Evolutionary conservation across 1,284 basidiomycete species (phyloP), one percentile per base, ranked within the genome.

Genomic region (Apiotrichum siamense): DNA sequence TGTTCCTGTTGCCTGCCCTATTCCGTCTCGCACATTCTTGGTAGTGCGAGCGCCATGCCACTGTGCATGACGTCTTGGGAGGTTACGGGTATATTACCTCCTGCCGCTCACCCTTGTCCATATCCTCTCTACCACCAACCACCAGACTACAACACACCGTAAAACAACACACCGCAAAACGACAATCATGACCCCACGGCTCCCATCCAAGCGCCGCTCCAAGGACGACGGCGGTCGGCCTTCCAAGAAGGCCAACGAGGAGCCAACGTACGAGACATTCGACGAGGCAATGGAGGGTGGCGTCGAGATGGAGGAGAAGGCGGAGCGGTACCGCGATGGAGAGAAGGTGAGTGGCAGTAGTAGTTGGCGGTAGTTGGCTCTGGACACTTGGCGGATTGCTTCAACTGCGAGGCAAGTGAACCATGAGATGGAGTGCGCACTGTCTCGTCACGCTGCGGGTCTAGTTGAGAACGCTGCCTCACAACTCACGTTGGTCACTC

Each of bases 241-340:
- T 20, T 26, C 54, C 13, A 66, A 62, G 45, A 69, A 69, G 47
- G 42, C 46, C 5, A 58, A 59, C 32, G 62, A 64, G 36, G 69
- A 70, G 49, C 58, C 59, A 27, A 69, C 66, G 1, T 73, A 74
- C 55, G 70, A 73, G 38, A 71, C 70, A 11, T 72, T 66, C 47
- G 72, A 74, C 40, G 71, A 73, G 36, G 68, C 69, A n/a, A 50
- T 74, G 45, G 72, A 74, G 44, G 70, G 67, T 23, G 74, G 67
- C n/a, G 66, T 75, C 37, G 64, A 69, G 33, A 63, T 64, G 52
- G 74, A 76, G 53, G 74, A 76, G 60, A 73, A 74, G 61, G 74
- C 72, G 9, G 74, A 76, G 54, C 58, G 73, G 32, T 76, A 73
- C 52, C 47, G 63, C 10, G 65, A 67, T 55, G 73, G 73, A n/a